Conservation (phyloP, 2,329 filamentous ascomycete species). For the Cladosporium austrohemisphaericum region DNA sequence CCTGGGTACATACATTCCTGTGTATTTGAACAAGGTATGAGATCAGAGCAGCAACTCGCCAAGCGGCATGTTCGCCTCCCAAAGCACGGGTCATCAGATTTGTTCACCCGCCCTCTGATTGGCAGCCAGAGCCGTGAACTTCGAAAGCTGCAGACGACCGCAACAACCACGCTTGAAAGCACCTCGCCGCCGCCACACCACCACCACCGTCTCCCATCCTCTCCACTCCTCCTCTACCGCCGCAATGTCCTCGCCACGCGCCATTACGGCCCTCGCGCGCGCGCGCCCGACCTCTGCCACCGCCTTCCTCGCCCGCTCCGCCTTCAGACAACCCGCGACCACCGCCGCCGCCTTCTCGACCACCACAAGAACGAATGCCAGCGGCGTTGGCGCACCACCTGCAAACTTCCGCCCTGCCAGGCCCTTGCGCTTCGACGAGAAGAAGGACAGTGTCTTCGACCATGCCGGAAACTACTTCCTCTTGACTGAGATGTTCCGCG, state of each 20-base stretch:
- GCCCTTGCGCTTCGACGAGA: constrained; percentile 75
- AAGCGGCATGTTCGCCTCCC: too few species aligned
- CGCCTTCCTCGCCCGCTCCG: constrained; percentile 35
- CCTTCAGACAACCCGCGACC: constrained; percentile 39
- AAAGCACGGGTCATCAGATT: too few species aligned
- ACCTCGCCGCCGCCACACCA: constrained; percentile 8
- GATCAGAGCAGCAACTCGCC: too few species aligned
- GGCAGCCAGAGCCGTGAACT: neutral
- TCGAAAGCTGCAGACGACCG: neutral
- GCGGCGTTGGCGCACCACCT: constrained; percentile 74
- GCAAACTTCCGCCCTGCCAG: constrained; percentile 73
- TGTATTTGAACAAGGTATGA: too few species aligned
- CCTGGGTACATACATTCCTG: too few species aligned
- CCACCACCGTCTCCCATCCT: constrained; percentile 51
- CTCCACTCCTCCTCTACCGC: constrained; percentile 79
- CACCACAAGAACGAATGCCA: constrained; percentile 57
- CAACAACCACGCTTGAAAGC: neutral
- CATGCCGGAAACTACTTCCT: constrained; percentile 91
- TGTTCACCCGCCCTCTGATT: too few species aligned
- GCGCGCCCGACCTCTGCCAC: constrained; percentile 36
- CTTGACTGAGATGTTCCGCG: constrained; percentile 89
- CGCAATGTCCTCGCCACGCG: constrained; percentile 46
- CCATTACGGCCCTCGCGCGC: constrained; percentile 47
- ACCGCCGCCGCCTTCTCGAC: constrained; percentile 60
- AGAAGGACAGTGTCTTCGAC: constrained; percentile 72